Conservation (phyloP, 2,329 filamentous ascomycete species). For the Pseudogymnoascus sp. region DNA sequence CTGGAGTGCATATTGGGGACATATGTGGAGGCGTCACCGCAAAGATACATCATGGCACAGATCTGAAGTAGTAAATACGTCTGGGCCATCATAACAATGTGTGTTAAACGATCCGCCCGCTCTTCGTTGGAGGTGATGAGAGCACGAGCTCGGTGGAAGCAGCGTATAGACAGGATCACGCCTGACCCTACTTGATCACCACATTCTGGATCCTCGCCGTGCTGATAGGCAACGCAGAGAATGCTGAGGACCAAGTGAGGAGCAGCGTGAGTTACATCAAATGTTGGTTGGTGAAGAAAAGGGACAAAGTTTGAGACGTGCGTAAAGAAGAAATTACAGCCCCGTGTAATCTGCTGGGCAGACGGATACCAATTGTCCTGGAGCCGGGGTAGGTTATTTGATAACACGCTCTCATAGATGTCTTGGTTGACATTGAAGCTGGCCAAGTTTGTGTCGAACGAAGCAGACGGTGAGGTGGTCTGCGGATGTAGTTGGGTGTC, state of each 20-base stretch:
- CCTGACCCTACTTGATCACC: constrained; percentile 24
- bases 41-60: constrained; percentile 38
- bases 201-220: constrained; percentile 32
- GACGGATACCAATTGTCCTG: constrained; percentile 30
- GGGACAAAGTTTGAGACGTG: constrained; percentile 33
- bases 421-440: constrained; percentile 4
- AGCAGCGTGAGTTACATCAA: constrained; percentile 24
- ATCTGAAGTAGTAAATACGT: constrained; percentile 35
- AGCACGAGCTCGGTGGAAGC: constrained; percentile 29
- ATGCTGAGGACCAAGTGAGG: constrained; percentile 30
- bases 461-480: neutral
- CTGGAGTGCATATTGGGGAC: constrained; percentile 34
- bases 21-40: constrained; percentile 30
- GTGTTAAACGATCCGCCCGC: constrained; percentile 11
- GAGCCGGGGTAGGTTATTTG: constrained; percentile 16
- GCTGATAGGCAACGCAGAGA: constrained; percentile 33
- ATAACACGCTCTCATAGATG: constrained; percentile 16
- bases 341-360: constrained; percentile 26
- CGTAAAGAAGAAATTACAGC: constrained; percentile 31
- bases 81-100: constrained; percentile 30
- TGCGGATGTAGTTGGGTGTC: neutral
- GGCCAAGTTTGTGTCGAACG: constrained; percentile 5
- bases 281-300: constrained; percentile 33
- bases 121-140: constrained; percentile 23
- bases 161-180: constrained; percentile 26